Evolutionary conservation across 106 monocot species (phyloP), one percentile per base, ranked within the genome.

Genomic region (Dioscorea alata): DNA sequence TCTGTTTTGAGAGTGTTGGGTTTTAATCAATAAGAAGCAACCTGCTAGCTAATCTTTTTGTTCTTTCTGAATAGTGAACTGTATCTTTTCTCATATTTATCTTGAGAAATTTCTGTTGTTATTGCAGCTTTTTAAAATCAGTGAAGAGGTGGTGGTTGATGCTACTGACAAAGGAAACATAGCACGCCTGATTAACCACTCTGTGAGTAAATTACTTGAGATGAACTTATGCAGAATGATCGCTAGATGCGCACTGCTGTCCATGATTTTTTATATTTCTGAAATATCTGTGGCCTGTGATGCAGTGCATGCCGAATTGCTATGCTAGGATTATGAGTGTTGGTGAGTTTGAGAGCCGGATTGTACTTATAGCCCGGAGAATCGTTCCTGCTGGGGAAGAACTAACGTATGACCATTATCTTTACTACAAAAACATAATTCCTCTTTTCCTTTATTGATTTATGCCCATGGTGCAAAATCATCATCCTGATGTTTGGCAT

Each of bases 301-400:
- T 88, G 59, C 82, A 97, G 96, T 97, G 96, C 71, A 82, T 76
- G 88, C 96, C 96, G 34, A 97, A 92, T 54, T 91, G 91, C 73
- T 97, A 97, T 74, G 92, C 96, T 57, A 92, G 96, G 76, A 97
- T 92, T 54, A 81, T 89, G 92, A 84, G 73, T 60, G 82, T 89
- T 13, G 83, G 90, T 70, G 80, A 82, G n/a, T 82, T 89, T 22
- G 79, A 86, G 50, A 88, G 82, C 58, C 73, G 86, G 23, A 86
- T 97, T 60, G 86, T 97, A 48, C 89, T 97, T 53, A 86, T 97
- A 49, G 96, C 96, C 20, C 92, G 92, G 80, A 71, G 35, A 21
- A 79, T 82, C 70, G 84, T 97, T 72, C 64, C 80, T 71, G 86
- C 80, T 24, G 92, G 92, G 32, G 89, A 92, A 28, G 96, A 97